Base-by-base conservation (phyloP, 2,329 filamentous ascomycete species). In the Leptographium galeiforme region DNA sequence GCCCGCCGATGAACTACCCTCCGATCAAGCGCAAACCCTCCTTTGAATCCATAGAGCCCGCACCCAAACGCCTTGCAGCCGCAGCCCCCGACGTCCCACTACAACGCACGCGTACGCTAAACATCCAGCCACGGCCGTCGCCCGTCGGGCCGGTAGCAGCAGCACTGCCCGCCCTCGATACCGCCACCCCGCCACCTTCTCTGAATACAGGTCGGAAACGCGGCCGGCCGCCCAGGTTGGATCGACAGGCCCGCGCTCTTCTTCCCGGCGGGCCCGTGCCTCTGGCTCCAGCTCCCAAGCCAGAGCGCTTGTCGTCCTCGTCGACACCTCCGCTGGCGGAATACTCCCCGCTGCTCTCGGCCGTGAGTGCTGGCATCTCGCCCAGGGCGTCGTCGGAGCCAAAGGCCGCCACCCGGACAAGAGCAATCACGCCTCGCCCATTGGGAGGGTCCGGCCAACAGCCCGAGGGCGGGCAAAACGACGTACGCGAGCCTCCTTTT, bases 211-310 rank as follows among this genome's bases (percentile, higher is more conserved):
- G 52, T 25, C 61, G 64, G 10, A 67, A 62, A 51, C 61, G 67
- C 30, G 67, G 67, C 4, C 61, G 67, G 16, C 67, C 67, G 0
- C 64, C 65, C 16, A 67, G 66, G 55, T 60, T 61, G 8, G 64
- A 66, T 48, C 62, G 62, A 52, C 58, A 62, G 12, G 61, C 61
- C 14, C 60, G 61, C 34, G 57, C 60, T 11, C 62, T 52, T 40
- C 57, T 40, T 16, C 18, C 53, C 30, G 48, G 36, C 8, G 44
- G 38, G 1, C 38, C 49, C 8, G 48, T 48, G 1, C 48, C 39
- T 7, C 32, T 58, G 36, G 58, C 58, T 5, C 58, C 55, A 4
- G 57, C 58, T 18, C 39, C 52, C 8, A 53, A 48, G 43, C 30
- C n/a, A 13, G 25, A 25, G 12, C 14, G 19, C 14, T 1, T 36